phyloP scores from a whole-genome alignment of 2,329 filamentous ascomycete species.

The Fusarium penzigii region DNA sequence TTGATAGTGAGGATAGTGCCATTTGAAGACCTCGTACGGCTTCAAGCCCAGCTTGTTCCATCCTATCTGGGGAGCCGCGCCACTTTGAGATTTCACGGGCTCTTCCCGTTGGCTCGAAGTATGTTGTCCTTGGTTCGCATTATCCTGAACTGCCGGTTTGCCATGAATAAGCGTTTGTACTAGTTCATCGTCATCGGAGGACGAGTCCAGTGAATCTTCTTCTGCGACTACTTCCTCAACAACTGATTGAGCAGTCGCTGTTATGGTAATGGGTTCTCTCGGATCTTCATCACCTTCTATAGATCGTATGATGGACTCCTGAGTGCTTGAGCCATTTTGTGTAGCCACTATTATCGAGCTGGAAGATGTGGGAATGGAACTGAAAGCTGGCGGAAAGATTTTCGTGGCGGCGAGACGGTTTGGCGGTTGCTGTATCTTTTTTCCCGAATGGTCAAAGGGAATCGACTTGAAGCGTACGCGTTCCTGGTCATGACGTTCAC shows the following conservation, averaged over 20 bases:
- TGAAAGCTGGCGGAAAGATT: conserved; percentile 21
- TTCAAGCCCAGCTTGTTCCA: conserved; percentile 1
- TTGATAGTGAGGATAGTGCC: conserved; percentile 44
- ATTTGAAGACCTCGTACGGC: conserved; percentile 42
- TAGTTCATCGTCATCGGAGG: not conserved
- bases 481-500: conserved; percentile 5
- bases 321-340: conserved; percentile 18
- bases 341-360: conserved; percentile 34
- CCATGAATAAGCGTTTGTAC: not conserved
- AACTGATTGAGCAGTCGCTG: conserved; percentile 5
- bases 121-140: not conserved
- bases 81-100: not conserved
- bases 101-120: not conserved
- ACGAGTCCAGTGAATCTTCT: not conserved
- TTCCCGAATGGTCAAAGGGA: conserved; percentile 17
- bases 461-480: conserved; percentile 27
- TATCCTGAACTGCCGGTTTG: not conserved
- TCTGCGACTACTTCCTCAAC: conserved; percentile 2
- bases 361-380: conserved; percentile 30
- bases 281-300: conserved; percentile 17
- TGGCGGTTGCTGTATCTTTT: conserved; percentile 8
- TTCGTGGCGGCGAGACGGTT: conserved; percentile 28
- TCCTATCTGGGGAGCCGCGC: not conserved
- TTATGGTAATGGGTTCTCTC: not conserved
- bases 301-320: conserved; percentile 21